Evolutionary conservation across 257 asterid genomes (phyloP), one percentile per base, ranked within the genome.

Genomic region (Phtheirospermum japonicum): DNA sequence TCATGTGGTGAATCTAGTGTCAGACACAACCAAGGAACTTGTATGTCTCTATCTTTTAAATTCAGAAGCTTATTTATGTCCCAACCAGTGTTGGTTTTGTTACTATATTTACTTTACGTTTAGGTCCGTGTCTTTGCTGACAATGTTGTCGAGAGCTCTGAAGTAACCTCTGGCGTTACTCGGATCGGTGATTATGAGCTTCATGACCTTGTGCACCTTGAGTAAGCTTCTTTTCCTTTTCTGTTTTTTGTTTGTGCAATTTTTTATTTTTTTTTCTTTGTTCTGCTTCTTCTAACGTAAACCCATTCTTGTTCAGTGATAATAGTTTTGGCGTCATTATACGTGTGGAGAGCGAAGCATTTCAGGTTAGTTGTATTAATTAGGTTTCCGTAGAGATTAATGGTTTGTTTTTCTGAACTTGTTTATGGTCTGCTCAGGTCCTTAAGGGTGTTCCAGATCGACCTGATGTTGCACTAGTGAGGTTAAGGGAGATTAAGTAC

Each of bases 71-170:
- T 20, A 42, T 57, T n/a, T 68, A 55, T 39, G 36, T 57, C 14
- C 20, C 17, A 39, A 40, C 32, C 23, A 23, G 37, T 53, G 50
- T 20, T 61, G 64, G 51, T 59, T 53, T 61, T 20, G 19, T 51
- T n/a, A 50, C 48, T 40, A 16, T 37, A 7, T 61, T 57, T 43
- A 43, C 33, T 45, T 55, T 57, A 40, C 64, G 42, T 52, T 9
- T 75, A 93, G 97, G 84, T 93, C 50, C 92, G 96, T 40, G 96
- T 89, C 42, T 93, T 93, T 76, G 97, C 95, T 33, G 99, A 89
- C 71, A 84, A 89, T 77, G 86, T 93, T 67, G 96, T 87, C 39
- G 96, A 83, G 68, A 93, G 99, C 78, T 89, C 99, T 68, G 99
- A 93, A 77, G 97, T 87, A 14, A 93, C 97, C 7, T 83, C 99